Conservation (phyloP, 257 asterid genomes). For the Fraxinus cuspidata region DNA sequence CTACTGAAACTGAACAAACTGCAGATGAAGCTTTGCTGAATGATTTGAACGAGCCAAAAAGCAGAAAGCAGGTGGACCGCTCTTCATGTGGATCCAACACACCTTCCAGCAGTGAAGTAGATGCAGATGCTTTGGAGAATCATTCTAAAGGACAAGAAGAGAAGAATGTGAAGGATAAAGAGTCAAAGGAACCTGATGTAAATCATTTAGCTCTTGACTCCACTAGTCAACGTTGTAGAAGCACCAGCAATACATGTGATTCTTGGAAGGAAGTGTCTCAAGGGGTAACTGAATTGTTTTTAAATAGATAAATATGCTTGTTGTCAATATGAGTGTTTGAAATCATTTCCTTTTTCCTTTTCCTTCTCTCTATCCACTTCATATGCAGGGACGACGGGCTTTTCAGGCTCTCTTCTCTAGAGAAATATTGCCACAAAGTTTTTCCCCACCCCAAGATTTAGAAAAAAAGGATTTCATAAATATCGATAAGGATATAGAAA, state of each 20-base stretch:
- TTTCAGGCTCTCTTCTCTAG: constrained; percentile 88
- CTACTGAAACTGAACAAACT: constrained; percentile 43
- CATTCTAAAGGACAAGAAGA: constrained; percentile 52
- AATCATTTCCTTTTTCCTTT: constrained; percentile 18
- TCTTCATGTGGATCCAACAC: constrained; percentile 99
- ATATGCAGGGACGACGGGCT: constrained; percentile 81
- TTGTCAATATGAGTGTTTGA: constrained; percentile 13
- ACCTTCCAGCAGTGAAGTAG: constrained; percentile 92
- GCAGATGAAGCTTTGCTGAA: constrained; percentile 37
- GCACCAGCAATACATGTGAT: constrained; percentile 49
- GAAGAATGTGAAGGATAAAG: constrained; percentile 40
- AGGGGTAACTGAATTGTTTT: constrained; percentile 55
- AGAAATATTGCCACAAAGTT: constrained; percentile 86
- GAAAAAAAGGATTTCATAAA: constrained; percentile 40
- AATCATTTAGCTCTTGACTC: constrained; percentile 51
- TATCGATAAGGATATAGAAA: constrained; percentile 30
- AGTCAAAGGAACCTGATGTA: constrained; percentile 44
- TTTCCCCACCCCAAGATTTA: constrained; percentile 60
- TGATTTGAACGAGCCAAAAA: constrained; percentile 56
- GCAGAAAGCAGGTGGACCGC: constrained; percentile 77
- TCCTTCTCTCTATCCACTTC: constrained; percentile 20
- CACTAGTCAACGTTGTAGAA: constrained; percentile 65
- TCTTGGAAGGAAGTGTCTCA: constrained; percentile 95
- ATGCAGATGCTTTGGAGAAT: constrained; percentile 73
- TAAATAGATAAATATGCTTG: background rate